phyloP scores from a whole-genome alignment of 2,329 filamentous ascomycete species.

The Ophiostoma ips region DNA sequence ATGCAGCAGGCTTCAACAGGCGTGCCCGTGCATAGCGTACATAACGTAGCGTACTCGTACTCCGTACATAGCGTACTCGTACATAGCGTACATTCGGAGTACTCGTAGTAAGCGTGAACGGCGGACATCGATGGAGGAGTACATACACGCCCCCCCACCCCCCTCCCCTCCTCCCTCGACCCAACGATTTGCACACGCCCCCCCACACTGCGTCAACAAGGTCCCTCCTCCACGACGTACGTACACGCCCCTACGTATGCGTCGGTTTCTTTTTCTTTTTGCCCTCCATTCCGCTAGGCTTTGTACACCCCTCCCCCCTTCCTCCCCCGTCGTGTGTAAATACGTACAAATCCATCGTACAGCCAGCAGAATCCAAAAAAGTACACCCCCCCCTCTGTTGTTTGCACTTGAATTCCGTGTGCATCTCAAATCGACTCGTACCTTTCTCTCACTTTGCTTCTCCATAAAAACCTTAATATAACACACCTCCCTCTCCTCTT shows the following conservation, averaged over 20 bases:
- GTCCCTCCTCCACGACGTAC: no score
- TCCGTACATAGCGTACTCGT: no score
- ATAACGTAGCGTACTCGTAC: no score
- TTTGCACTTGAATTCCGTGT: background rate
- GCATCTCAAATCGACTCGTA: constrained; percentile 2
- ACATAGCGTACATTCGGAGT: no score
- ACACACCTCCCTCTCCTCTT: constrained; percentile 4
- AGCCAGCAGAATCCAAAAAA: no score
- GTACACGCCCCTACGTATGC: background rate
- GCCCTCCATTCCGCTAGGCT: background rate
- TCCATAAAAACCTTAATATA: constrained; percentile 7
- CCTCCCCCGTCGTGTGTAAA: no score
- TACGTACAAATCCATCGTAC: no score
- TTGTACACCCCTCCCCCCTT: no score
- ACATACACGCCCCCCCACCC: background rate
- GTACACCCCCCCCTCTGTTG: background rate
- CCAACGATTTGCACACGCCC: background rate
- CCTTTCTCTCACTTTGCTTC: constrained; percentile 1
- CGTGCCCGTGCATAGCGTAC: no score
- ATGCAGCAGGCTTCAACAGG: no score
- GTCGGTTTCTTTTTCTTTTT: background rate
- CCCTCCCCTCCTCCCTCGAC: background rate
- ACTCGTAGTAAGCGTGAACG: no score
- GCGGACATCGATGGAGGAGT: no score
- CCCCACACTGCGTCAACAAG: background rate